Evolutionary conservation across 2,329 filamentous ascomycete genomes (phyloP).

Genomic region (Arthrobotrys pseudoclavata): DNA sequence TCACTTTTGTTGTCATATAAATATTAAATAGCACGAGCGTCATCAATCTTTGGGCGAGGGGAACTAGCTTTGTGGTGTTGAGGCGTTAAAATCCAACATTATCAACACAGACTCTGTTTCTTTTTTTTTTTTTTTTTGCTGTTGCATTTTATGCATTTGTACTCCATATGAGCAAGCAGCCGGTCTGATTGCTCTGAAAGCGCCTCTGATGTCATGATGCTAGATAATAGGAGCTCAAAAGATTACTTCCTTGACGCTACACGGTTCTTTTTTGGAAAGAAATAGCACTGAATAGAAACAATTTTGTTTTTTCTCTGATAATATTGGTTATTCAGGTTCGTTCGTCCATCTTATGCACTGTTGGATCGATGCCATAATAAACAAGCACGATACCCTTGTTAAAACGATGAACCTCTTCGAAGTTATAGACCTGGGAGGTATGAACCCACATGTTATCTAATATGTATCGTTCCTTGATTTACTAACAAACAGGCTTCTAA

Average conservation of each 20-base stretch:
- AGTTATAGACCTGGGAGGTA: slow-evolving; percentile 53
- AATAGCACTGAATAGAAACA: no score
- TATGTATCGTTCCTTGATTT: neutral
- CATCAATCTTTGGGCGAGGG: neutral
- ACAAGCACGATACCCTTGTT: no score
- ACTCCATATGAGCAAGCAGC: neutral
- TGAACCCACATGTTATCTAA: neutral
- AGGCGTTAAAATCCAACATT: slow-evolving; percentile 20
- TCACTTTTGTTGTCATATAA: slow-evolving; percentile 21
- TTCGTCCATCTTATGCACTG: no score
- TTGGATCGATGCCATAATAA: no score
- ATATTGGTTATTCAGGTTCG: no score
- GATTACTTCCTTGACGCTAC: neutral
- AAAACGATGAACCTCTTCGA: slow-evolving; percentile 44
- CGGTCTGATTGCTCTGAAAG: neutral
- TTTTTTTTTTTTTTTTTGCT: neutral
- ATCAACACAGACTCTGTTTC: slow-evolving; percentile 2
- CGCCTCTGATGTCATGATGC: neutral
- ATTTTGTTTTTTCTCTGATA: no score
- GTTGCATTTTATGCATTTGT: slow-evolving; percentile 6
- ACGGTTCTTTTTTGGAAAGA: neutral
- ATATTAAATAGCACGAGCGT: slow-evolving; percentile 12
- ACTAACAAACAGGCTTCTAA: neutral
- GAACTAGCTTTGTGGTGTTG: neutral
- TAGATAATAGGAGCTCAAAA: neutral